Evolutionary conservation across 225 moss, liverwort and hornwort genomes (phyloP).

Genomic region (Takakia lepidozioides): DNA sequence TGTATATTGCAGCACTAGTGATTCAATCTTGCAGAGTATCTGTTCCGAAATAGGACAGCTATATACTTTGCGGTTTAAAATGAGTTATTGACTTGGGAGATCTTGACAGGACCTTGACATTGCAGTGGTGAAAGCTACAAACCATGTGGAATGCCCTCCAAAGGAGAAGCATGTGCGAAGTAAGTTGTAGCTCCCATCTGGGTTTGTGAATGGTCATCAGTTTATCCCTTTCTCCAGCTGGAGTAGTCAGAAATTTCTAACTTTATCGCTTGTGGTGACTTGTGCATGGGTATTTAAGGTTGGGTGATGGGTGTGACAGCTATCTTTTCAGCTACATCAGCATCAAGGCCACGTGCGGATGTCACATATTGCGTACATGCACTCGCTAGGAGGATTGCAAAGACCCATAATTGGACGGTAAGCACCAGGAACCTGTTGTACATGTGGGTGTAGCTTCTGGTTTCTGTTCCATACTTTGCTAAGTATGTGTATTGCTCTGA

Average conservation of each 20-base stretch:
- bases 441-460: neutral
- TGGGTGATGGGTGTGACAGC: constrained; percentile 50
- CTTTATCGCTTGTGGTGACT: too few relatives aligned
- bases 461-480: too few relatives aligned
- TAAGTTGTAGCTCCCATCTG: constrained; percentile 62
- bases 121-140: constrained; percentile 99
- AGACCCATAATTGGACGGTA: constrained; percentile 99
- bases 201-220: too few relatives aligned
- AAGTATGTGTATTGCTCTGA: too few relatives aligned
- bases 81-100: too few relatives aligned
- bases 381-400: constrained; percentile 93
- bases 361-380: constrained; percentile 98
- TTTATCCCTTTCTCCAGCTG: too few relatives aligned
- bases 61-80: too few relatives aligned
- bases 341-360: constrained; percentile 91
- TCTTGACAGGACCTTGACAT: constrained; percentile 89
- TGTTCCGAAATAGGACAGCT: too few relatives aligned
- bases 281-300: too few relatives aligned
- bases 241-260: too few relatives aligned
- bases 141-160: constrained; percentile 93
- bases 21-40: too few relatives aligned
- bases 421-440: constrained; percentile 1
- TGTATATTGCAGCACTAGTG: too few relatives aligned
- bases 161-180: constrained; percentile 99
- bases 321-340: constrained; percentile 90